Evolutionary conservation across 495 filamentous ascomycete genomes (phyloP).

Genomic region (Penicillium paradoxum): DNA sequence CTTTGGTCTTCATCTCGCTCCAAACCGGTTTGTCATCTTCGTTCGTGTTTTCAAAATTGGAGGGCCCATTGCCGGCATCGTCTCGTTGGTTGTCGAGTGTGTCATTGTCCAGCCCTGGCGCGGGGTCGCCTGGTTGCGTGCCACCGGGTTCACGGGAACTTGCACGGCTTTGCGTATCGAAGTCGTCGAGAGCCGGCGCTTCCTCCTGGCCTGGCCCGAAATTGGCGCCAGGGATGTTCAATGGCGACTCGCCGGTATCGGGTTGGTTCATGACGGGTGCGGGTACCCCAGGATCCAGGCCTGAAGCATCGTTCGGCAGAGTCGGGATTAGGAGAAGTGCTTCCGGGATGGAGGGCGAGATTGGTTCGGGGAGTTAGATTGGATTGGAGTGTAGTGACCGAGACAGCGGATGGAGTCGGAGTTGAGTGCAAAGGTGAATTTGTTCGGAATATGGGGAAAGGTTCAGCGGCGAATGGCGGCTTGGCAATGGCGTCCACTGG

Average conservation of each 20-base stretch:
- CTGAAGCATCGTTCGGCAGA: conserved; percentile 38
- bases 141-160: conserved; percentile 42
- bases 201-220: conserved; percentile 30
- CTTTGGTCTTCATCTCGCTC: conserved; percentile 96
- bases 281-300: conserved; percentile 36
- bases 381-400: not conserved
- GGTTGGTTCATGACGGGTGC: conserved; percentile 43
- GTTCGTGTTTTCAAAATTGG: conserved; percentile 49
- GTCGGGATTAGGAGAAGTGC: conserved; percentile 6
- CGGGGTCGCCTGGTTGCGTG: conserved; percentile 25
- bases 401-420: conserved; percentile 2
- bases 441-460: conserved; percentile 34
- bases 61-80: conserved; percentile 37
- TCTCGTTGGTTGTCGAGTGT: conserved; percentile 21
- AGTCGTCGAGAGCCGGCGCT: conserved; percentile 30
- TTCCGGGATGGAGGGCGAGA: not conserved
- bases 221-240: conserved; percentile 28
- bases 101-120: conserved; percentile 18
- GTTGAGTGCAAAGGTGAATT: conserved; percentile 18
- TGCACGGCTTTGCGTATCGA: conserved; percentile 42
- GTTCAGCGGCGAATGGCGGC: conserved; percentile 29
- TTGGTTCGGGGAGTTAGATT: not conserved
- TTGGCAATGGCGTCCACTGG: conserved; percentile 29
- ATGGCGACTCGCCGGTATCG: conserved; percentile 36
- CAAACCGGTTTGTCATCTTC: conserved; percentile 59